These are phyloP conservation scores for Lepiota venenata DNA, from an alignment of 768 basidiomycete genomes.

Conservation along the genomic window DNA sequence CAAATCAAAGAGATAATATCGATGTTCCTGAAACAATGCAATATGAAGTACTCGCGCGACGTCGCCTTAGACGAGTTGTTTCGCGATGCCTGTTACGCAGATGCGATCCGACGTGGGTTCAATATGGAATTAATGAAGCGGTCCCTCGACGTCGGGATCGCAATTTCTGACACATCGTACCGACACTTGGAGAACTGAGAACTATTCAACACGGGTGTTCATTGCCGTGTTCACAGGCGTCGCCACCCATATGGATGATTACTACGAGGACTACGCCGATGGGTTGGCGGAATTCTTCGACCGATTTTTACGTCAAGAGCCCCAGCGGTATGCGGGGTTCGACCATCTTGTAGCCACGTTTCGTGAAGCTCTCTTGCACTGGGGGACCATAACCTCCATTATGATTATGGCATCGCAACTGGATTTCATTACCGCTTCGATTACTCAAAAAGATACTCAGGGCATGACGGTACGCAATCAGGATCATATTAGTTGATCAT, in stretches of 20 bases:
- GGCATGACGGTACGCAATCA: not conserved
- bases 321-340: not conserved
- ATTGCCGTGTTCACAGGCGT: not conserved
- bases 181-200: too few relatives aligned
- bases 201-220: not conserved
- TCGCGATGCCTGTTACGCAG: slow-evolving; percentile 1
- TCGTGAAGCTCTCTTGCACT: not conserved
- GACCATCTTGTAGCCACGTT: not conserved
- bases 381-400: not conserved
- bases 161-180: too few relatives aligned
- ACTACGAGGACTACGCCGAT: not conserved
- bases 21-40: not conserved
- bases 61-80: not conserved
- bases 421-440: not conserved
- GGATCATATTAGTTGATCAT: not conserved
- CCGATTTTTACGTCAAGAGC: too few relatives aligned
- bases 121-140: not conserved
- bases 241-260: not conserved
- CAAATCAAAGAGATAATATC: not conserved
- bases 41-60: not conserved
- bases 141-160: not conserved
- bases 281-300: too few relatives aligned
- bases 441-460: not conserved
- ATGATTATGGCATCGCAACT: not conserved
- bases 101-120: not conserved